These are phyloP conservation scores for Pseudocercospora cruenta DNA, from an alignment of 2,329 filamentous ascomycete species.

Conservation along the genomic window DNA sequence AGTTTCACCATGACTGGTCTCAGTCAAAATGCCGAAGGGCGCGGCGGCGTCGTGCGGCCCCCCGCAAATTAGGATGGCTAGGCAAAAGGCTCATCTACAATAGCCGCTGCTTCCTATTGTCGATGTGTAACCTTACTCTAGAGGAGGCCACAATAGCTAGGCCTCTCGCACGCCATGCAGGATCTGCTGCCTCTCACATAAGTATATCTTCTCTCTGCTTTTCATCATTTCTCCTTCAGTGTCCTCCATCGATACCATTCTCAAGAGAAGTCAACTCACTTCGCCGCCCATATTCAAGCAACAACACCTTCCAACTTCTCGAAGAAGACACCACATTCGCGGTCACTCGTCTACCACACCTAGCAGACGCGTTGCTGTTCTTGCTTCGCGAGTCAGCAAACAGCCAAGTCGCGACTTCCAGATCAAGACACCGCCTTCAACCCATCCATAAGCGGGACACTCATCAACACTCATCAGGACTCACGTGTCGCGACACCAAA, in stretches of 20 bases:
- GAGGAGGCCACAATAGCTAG: conserved; percentile 11
- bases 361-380: background rate
- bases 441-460: background rate
- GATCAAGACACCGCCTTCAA: conserved; percentile 18
- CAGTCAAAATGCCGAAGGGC: conserved; percentile 2
- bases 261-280: conserved; percentile 11
- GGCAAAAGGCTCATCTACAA: conserved; percentile 1
- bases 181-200: background rate
- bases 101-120: conserved; percentile 14
- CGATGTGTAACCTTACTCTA: conserved; percentile 12
- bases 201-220: conserved; percentile 10
- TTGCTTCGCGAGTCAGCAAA: conserved; percentile 17
- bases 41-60: background rate
- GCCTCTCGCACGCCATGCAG: conserved; percentile 5
- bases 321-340: conserved; percentile 13
- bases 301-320: background rate
- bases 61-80: conserved; percentile 2
- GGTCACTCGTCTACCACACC: background rate
- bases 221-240: conserved; percentile 1
- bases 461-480: conserved; percentile 10
- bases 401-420: conserved; percentile 15
- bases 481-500: conserved; percentile 4
- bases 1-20: background rate
- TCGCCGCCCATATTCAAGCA: background rate
- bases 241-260: conserved; percentile 3